These are phyloP conservation scores for Colletotrichum ledebouriae DNA, from an alignment of 2,329 filamentous ascomycete species.

Conservation along the genomic window DNA sequence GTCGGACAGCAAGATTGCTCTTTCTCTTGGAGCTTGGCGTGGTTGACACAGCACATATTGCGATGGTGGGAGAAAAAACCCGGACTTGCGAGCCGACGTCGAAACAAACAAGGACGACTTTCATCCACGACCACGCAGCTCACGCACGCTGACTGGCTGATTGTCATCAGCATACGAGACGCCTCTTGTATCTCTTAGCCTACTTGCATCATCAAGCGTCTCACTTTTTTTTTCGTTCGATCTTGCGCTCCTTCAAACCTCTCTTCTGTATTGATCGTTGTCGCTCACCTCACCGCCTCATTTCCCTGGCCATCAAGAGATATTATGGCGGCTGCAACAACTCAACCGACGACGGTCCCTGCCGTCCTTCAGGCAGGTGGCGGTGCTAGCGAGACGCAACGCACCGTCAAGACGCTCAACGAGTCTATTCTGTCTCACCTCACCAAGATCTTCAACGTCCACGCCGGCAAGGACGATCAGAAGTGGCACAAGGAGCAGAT, in stretches of 20 bases:
- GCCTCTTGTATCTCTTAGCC: slow-evolving; percentile 21
- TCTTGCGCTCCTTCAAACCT: slow-evolving; percentile 2
- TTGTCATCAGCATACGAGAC: slow-evolving; percentile 26
- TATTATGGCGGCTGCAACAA: slow-evolving; percentile 29
- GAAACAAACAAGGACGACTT: slow-evolving; percentile 2
- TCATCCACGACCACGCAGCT: slow-evolving; percentile 13
- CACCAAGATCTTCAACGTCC: slow-evolving; percentile 60
- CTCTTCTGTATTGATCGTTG: neutral
- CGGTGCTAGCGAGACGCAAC: slow-evolving; percentile 58
- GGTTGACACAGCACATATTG: slow-evolving; percentile 25
- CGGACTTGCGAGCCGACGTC: slow-evolving; percentile 7
- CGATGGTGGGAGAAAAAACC: slow-evolving; percentile 1
- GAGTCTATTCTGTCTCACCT: slow-evolving; percentile 58
- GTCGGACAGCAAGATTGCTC: slow-evolving; percentile 26
- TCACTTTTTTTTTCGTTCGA: slow-evolving; percentile 12
- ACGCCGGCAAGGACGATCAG: slow-evolving; percentile 56
- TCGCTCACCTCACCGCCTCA: slow-evolving; percentile 21
- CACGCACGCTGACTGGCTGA: slow-evolving; percentile 19
- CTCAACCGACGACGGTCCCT: slow-evolving; percentile 13
- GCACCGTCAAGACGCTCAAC: slow-evolving; percentile 58
- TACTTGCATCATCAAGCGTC: slow-evolving; percentile 32
- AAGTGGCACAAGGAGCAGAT: slow-evolving; percentile 62
- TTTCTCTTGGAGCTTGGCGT: slow-evolving; percentile 23
- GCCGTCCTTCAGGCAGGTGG: slow-evolving; percentile 58
- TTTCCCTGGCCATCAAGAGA: neutral